These are phyloP conservation scores for Paramarasmius palmivorus DNA, from an alignment of 1,284 basidiomycete genomes.

Conservation along the genomic window DNA sequence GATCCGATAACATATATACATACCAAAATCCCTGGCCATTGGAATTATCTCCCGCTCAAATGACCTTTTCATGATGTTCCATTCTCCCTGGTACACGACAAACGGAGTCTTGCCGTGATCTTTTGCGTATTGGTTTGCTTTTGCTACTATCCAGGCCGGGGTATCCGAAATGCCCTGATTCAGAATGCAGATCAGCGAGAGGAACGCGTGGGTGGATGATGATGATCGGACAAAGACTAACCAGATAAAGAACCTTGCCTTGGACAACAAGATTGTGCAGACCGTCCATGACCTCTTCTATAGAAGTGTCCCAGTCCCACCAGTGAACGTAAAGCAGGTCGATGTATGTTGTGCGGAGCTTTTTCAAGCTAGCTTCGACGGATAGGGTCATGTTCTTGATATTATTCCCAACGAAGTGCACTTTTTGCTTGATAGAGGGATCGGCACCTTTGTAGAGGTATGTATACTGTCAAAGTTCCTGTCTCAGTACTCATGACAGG, in stretches of 20 bases:
- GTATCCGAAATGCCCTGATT: constrained; percentile 35
- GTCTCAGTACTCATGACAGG: not conserved
- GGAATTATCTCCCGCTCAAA: constrained; percentile 24
- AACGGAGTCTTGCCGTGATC: constrained; percentile 49
- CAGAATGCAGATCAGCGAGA: too few relatives aligned
- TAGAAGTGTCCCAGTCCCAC: constrained; percentile 52
- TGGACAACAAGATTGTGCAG: constrained; percentile 44
- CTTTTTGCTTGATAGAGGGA: constrained; percentile 31
- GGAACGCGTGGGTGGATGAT: too few relatives aligned
- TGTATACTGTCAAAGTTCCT: constrained; percentile 15
- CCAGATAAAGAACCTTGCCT: constrained; percentile 53
- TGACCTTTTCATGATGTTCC: constrained; percentile 45
- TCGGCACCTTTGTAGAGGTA: constrained; percentile 25
- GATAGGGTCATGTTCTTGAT: constrained; percentile 37
- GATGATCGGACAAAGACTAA: constrained; percentile 18
- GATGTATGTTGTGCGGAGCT: constrained; percentile 56
- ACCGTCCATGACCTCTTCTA: constrained; percentile 57
- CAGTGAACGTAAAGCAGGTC: constrained; percentile 58
- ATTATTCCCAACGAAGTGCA: constrained; percentile 49
- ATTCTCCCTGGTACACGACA: constrained; percentile 52
- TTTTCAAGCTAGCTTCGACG: constrained; percentile 50
- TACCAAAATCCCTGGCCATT: constrained; percentile 5
- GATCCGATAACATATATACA: too few relatives aligned
- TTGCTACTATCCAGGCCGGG: constrained; percentile 50
- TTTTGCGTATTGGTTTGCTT: constrained; percentile 53